These are phyloP conservation scores for Sambucus nigra DNA, from an alignment of 129 eudicot species.

Conservation along the genomic window DNA sequence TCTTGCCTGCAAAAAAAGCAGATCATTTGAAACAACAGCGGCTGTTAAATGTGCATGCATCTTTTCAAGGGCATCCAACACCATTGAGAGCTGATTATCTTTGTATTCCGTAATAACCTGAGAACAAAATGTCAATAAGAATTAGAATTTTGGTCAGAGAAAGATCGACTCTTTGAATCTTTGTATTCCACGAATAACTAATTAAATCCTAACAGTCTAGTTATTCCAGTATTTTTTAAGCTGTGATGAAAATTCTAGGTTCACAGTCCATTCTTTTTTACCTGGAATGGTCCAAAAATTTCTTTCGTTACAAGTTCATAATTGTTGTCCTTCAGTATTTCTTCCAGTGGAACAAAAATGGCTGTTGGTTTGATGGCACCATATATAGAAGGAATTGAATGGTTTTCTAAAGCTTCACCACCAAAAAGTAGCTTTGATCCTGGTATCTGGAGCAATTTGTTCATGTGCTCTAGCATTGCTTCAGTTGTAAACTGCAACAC, in stretches of 20 bases:
- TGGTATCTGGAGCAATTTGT: slow-evolving; percentile 66
- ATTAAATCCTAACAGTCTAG: too few relatives aligned
- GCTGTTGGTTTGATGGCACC: slow-evolving; percentile 98
- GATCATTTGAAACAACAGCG: slow-evolving; percentile 90
- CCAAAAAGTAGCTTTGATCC: slow-evolving; percentile 88
- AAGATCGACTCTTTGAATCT: too few relatives aligned
- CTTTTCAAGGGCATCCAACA: slow-evolving; percentile 73
- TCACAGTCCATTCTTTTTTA: slow-evolving; percentile 12
- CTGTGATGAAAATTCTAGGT: too few relatives aligned
- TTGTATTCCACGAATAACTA: too few relatives aligned
- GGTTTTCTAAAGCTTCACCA: slow-evolving; percentile 76
- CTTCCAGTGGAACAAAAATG: slow-evolving; percentile 77
- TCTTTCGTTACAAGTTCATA: slow-evolving; percentile 84
- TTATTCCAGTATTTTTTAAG: too few relatives aligned
- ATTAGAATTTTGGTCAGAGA: background rate
- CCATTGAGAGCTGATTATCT: slow-evolving; percentile 68
- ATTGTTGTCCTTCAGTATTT: slow-evolving; percentile 63
- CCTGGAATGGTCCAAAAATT: slow-evolving; percentile 98
- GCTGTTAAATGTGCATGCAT: slow-evolving; percentile 99
- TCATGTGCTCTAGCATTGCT: slow-evolving; percentile 73
- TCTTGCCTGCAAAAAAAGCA: slow-evolving; percentile 68
- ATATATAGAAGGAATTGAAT: slow-evolving; percentile 69
- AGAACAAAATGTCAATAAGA: background rate
- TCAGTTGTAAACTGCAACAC: slow-evolving; percentile 70
- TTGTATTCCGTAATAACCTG: slow-evolving; percentile 89